Evolutionary conservation across 805 yeast species (phyloP).

Genomic region (Wickerhamiella shivajii): DNA sequence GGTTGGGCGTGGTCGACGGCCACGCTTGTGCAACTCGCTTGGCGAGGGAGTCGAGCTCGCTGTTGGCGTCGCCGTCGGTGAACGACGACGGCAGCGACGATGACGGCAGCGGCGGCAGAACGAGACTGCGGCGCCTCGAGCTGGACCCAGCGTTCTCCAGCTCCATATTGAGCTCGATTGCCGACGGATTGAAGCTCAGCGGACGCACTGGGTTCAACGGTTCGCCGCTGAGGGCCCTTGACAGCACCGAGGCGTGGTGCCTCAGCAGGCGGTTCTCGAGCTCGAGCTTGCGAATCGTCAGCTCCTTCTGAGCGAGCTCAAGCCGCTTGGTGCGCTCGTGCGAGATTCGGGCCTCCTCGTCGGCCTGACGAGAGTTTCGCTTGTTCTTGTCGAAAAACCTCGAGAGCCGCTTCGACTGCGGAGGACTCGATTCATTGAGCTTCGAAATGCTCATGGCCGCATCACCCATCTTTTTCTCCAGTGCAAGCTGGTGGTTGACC

Average conservation of each 20-base stretch:
- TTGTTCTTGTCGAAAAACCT: conserved; percentile 5
- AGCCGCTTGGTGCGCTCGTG: conserved; percentile 13
- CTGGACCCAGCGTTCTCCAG: conserved; percentile 5
- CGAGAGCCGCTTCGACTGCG: conserved; percentile 4
- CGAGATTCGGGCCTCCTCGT: conserved; percentile 15
- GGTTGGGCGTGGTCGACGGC: conserved; percentile 13
- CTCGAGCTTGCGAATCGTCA: conserved; percentile 8
- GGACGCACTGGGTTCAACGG: conserved; percentile 14
- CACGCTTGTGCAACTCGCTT: conserved; percentile 9
- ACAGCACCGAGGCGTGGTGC: conserved; percentile 19
- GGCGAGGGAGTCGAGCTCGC: conserved; percentile 12
- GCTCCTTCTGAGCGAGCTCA: conserved; percentile 9
- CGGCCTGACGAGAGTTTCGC: conserved; percentile 18
- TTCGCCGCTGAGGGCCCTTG: conserved; percentile 12
- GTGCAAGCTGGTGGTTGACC: conserved; percentile 13
- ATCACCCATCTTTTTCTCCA: conserved; percentile 19
- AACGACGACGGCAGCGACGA: neutral
- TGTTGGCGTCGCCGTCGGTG: neutral
- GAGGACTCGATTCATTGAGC: conserved; percentile 9
- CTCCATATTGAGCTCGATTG: neutral
- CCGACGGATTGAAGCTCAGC: conserved; percentile 5
- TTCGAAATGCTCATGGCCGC: conserved; percentile 17
- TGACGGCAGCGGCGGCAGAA: neutral
- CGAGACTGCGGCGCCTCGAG: conserved; percentile 3
- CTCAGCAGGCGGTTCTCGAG: conserved; percentile 13